Evolutionary conservation across 2,329 filamentous ascomycete genomes (phyloP), one percentile per base, ranked within the genome.

Genomic region (Aureobasidium pullulans): DNA sequence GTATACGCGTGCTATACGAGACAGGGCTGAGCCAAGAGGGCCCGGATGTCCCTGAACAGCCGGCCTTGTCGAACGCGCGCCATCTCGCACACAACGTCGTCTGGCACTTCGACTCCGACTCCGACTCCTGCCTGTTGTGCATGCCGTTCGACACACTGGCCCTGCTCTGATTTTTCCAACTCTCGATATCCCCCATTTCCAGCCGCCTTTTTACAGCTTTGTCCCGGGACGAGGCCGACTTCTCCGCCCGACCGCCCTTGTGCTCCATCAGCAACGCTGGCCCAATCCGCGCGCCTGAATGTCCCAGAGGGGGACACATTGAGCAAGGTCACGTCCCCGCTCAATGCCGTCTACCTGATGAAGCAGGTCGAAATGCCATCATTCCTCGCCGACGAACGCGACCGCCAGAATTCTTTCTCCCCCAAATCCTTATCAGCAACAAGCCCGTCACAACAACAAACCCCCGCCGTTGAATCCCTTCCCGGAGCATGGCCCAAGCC

Each of bases 331-430:
- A 36, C 70, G 63, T 68, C 66, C 61, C 64, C 67, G 60, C 64
- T 68, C 65, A 66, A 69, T 68, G 69, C 65, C 57, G 65, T 68
- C 61, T 71, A 75, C 74, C 74, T 77, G 74, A 72, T 75, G 68
- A 71, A 76, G 70, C 69, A 69, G 62, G 67, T 76, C 69, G 76
- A 76, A 63, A 82, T 82, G 80, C 78, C 79, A 71, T 76, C 76
- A 64, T 74, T 78, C 70, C 69, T 77, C 69, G 71, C 75, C 68
- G 76, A 78, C 68, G 71, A 76, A 64, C 71, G 66, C 68, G 73
- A 68, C 69, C 72, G 70, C 67, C 42, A 47, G 2, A 57, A 57
- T 40, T 68, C 71, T 62, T 69, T 70, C 60, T 64, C 64, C 49
- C 57, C 69, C 42, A 66, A 66, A 59, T 66, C 69, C 23, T 57